A percentile compares a stretch with the other conserved stretches of the same genome.
These are phyloP conservation scores for Salvia rosmarinus DNA, from an alignment of 257 asterid genomes.

Conservation along the genomic window DNA sequence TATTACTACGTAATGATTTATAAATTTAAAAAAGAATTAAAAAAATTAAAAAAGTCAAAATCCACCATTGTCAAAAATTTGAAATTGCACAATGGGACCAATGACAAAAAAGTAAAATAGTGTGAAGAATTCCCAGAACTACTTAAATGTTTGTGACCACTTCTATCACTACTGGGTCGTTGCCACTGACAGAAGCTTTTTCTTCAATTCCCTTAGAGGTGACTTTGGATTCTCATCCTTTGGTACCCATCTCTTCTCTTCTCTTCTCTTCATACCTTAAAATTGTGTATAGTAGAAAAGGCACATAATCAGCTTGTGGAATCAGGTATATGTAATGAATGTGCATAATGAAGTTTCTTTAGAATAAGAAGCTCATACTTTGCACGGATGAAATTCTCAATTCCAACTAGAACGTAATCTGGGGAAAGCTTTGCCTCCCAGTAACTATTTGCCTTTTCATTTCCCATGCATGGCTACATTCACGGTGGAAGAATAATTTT, in stretches of 20 bases:
- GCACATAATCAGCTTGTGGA: slow-evolving; percentile 33
- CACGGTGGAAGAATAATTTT: slow-evolving; percentile 33
- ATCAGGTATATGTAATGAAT: slow-evolving; percentile 22
- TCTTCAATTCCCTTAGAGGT: slow-evolving; percentile 65
- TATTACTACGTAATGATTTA: no score
- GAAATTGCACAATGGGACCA: no score
- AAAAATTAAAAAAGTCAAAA: no score
- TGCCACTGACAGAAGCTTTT: slow-evolving; percentile 60
- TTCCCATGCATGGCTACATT: slow-evolving; percentile 91
- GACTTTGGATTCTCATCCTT: slow-evolving; percentile 73
- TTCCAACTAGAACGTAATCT: slow-evolving; percentile 96
- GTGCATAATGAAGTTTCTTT: slow-evolving; percentile 17
- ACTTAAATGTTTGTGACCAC: slow-evolving; percentile 50
- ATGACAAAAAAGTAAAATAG: no score
- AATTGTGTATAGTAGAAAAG: slow-evolving; percentile 29
- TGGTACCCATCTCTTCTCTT: slow-evolving; percentile 90
- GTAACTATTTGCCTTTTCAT: slow-evolving; percentile 89
- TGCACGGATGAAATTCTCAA: slow-evolving; percentile 98
- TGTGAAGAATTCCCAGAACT: slow-evolving; percentile 55
- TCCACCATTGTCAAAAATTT: no score
- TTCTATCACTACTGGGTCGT: slow-evolving; percentile 66
- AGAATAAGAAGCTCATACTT: slow-evolving; percentile 60
- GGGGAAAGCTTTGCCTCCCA: slow-evolving; percentile 99
- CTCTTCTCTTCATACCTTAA: slow-evolving; percentile 96
- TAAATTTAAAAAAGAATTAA: no score